phyloP scores from a whole-genome alignment of 768 basidiomycete genomes.

The Pisolithus marmoratus region DNA sequence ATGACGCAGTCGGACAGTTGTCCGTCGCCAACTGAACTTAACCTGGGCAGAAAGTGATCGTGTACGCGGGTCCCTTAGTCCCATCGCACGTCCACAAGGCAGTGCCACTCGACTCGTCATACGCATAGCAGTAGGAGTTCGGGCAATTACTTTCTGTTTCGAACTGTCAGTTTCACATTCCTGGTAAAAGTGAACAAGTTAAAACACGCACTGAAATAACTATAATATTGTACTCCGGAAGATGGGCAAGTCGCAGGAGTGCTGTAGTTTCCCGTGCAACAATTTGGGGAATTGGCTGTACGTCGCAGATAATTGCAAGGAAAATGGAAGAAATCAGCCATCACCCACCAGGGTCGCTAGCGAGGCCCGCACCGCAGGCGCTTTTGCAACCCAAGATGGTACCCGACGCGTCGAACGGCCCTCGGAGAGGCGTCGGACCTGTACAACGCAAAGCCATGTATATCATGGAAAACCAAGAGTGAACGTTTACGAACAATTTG shows the following conservation, averaged over 20 bases:
- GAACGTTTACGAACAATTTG: slow-evolving; percentile 38
- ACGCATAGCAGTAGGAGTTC: slow-evolving; percentile 47
- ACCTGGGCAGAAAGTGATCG: slow-evolving; percentile 37
- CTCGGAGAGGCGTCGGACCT: slow-evolving; percentile 48
- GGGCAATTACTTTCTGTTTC: slow-evolving; percentile 36
- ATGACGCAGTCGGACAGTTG: too few species aligned
- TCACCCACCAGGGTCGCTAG: slow-evolving; percentile 26
- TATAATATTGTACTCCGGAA: slow-evolving; percentile 36
- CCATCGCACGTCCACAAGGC: slow-evolving; percentile 42
- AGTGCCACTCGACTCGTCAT: slow-evolving; percentile 41
- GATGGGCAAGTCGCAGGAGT: slow-evolving; percentile 52
- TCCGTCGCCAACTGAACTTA: not conserved
- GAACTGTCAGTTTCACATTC: not conserved
- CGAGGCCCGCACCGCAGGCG: slow-evolving; percentile 43
- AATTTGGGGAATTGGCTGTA: slow-evolving; percentile 53
- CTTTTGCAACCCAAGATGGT: slow-evolving; percentile 57
- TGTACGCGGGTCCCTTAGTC: slow-evolving; percentile 34
- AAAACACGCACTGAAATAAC: slow-evolving; percentile 39
- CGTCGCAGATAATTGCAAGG: not conserved
- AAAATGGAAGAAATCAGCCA: not conserved
- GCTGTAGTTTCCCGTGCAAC: slow-evolving; percentile 53
- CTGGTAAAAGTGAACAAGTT: not conserved
- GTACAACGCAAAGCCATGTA: not conserved
- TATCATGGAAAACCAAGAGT: not conserved
- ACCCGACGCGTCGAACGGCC: slow-evolving; percentile 49